Base-by-base conservation (phyloP, 805 yeast genomes). In the Barnettozyma sucrosica region DNA sequence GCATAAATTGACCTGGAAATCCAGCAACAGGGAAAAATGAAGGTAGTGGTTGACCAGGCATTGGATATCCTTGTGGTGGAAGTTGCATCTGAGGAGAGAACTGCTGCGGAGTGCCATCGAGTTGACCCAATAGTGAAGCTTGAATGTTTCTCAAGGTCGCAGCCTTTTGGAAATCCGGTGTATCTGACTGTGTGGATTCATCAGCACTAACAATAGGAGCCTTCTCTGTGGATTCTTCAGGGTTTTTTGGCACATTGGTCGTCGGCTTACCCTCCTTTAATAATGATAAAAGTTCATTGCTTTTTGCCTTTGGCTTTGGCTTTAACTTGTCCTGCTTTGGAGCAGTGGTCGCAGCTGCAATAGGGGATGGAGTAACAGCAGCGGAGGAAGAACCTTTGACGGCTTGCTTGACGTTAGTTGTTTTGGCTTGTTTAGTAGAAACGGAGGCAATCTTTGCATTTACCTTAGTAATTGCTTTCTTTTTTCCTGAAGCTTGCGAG, bases 401-500 rank as follows among this genome's bases (percentile, higher is more conserved):
- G 16, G 47, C 8, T 28, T 38, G 45, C 44, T 50, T 36, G 40
- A 14, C 2, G 23, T 20, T 10, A 26, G 24, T 19, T 13, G 16
- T 41, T 28, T 39, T 18, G 28, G 41, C 28, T 23, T 44, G 42
- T 20, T 44, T 44, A 32, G 38, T 47, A 36, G 33, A 20, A 21
- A 16, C 36, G 9, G 32, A 14, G 6, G 37, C 47, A 19, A 41
- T 19, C 20, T 23, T 44, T 18, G 38, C 45, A 20, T 36, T 36
- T 13, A 49, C 26, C 41, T 45, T 49, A 8, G 51, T 50, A 61
- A 39, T 44, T n/a, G 37, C 39, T 46, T 49, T 54, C 55, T 58
- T 52, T 46, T 49, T 45, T 26, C 61, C 49, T 7, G 89, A 79
- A 10, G 86, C 84, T 57, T 78, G 78, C 4, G 89, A 79, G 56